phyloP scores from a whole-genome alignment of 352 stramenopile genomes.

The Proteromonas lacertae region DNA sequence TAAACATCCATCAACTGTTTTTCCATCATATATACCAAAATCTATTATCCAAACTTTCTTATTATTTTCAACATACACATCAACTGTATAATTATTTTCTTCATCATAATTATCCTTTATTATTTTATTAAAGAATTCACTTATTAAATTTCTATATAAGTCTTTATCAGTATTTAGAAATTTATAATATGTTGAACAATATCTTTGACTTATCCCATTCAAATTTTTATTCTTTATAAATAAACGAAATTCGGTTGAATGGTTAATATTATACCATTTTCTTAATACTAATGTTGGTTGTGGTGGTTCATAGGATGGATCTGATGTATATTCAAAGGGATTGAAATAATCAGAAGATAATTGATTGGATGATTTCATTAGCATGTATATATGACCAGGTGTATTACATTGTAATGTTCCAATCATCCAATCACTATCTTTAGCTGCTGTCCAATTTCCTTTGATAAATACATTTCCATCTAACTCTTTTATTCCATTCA shows the following conservation, averaged over 20 bases:
- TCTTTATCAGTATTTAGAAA: not conserved
- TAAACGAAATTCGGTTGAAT: not conserved
- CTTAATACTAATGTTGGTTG: not conserved
- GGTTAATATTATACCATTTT: conserved; percentile 1
- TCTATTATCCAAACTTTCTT: conserved; percentile 1
- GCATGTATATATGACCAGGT: not conserved
- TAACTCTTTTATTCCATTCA: not conserved
- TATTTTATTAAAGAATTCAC: not conserved
- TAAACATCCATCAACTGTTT: not conserved
- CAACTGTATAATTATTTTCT: not conserved
- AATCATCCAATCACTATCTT: conserved; percentile 1
- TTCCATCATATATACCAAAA: not conserved
- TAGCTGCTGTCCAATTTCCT: not conserved
- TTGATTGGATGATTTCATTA: not conserved
- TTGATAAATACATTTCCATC: not conserved
- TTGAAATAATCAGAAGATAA: not conserved
- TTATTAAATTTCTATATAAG: not conserved
- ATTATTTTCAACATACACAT: conserved; percentile 2
- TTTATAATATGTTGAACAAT: conserved; percentile 1
- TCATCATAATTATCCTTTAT: not conserved
- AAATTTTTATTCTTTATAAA: not conserved
- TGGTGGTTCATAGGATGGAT: not conserved
- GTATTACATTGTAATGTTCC: not conserved
- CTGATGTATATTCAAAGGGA: not conserved
- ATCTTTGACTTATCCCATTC: not conserved